Evolutionary conservation across 257 asterid genomes (phyloP), one percentile per base, ranked within the genome.

Genomic region (Solanum okadae): DNA sequence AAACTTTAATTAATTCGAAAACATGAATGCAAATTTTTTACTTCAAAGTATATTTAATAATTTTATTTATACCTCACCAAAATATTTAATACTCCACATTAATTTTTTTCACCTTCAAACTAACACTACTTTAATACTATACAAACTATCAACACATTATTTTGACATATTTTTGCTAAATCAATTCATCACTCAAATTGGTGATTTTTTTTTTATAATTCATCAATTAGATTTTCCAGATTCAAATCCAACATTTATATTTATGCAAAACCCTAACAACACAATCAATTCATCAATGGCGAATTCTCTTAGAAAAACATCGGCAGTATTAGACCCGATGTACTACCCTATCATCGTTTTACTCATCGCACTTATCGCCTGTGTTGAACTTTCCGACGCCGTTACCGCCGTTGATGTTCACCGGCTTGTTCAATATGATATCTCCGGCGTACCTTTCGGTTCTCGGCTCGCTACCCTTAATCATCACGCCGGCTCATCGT

Each of bases 381-480:
- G 94, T 90, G 98, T 92, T 25, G 98, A 96, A 88, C 92, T 96
- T 70, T 94, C 96, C 90, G 96, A 94, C 91, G 98, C 98, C 88
- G 98, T 90, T 31, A 52, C 98, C 35, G 96, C 93, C 79, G 98
- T 96, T 61, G 99, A 95, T 87, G 99, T 96, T 1, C 95, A 96
- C 91, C 96, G 99, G 49, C 98, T 96, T 75, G 99, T 95, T 63
- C 99, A 96, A 91, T 96, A 95, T 92, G 98, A 96, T 92, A 90
- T 95, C 87, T 89, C 95, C 83, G 98, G 99, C 46, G 96, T 94
- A 72, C 98, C 98, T 22, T 95, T 93, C 82, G 99, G 99, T 93
- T 96, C 99, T 89, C 97, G 98, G 29, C 89, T 94, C 40, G 96
- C 98, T 59, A 90, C 94, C 6, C 95, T 97, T 88, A 97, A 97